Base-by-base conservation (phyloP, 257 asterid species). In the Agastache rugosa region DNA sequence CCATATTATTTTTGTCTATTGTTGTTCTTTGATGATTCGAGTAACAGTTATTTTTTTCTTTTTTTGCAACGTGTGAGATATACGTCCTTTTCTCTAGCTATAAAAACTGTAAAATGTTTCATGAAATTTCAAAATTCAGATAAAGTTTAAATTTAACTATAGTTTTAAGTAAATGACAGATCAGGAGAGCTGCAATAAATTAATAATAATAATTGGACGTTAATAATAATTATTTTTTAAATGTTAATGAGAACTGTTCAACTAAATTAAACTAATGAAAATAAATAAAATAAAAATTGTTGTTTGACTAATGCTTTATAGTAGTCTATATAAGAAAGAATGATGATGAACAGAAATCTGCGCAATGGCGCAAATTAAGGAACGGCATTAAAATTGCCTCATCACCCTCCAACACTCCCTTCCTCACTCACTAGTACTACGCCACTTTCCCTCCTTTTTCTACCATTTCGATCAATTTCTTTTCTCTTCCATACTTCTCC, bases 331-430 rank as follows among this genome's bases (percentile, higher is more conserved):
- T 25, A 31, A 58, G 51, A 23, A 71, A 75, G 74, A 44, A 73
- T 55, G 58, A 79, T 39, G 78, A 75, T 65, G 64, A 64, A 73
- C 35, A 64, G 66, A 75, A 77, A 61, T 80, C 65, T 77, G 22
- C 68, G 58, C 64, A 76, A 58, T 78, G 87, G 85, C 93, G 89
- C 82, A 84, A 84, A 81, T 90, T 80, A 80, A 74, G 82, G 82
- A 72, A 67, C 65, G 73, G 65, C 83, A 76, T 72, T 79, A 81
- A 84, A 78, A 75, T 44, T 75, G 83, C 63, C 76, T 72, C 67
- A 68, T 60, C 71, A 67, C 75, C 81, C 55, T 60, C 80, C 78
- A 72, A 41, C 84, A 77, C 67, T 74, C 45, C 23, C 47, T 15
- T 23, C 11, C 48, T 39, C 64, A 50, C 82, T 42, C 69, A 47